Evolutionary conservation across 805 yeast genomes (phyloP).

Genomic region (Candida ovalis): DNA sequence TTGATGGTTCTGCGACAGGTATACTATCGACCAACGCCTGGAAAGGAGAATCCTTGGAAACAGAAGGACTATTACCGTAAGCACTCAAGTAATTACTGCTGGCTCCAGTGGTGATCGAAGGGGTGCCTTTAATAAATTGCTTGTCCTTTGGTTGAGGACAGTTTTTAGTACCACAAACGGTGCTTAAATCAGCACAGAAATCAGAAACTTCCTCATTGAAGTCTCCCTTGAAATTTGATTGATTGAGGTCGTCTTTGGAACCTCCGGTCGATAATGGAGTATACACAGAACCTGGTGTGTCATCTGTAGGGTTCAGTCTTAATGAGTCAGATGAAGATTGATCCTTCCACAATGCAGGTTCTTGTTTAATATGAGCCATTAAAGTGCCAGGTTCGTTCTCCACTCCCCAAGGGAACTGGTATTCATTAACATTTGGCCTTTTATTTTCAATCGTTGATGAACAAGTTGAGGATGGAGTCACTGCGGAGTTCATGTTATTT

Average conservation of each 20-base stretch:
- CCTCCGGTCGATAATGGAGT: conserved; percentile 1
- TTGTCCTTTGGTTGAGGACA: conserved; percentile 56
- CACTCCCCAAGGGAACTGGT: conserved; percentile 1
- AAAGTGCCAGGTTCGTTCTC: neutral
- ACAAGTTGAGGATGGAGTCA: conserved; percentile 20
- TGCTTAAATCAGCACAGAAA: conserved; percentile 71
- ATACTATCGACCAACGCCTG: conserved; percentile 13
- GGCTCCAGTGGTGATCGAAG: conserved; percentile 8
- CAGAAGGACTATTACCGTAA: conserved; percentile 1
- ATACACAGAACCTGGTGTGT: neutral
- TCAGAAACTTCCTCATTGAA: conserved; percentile 69
- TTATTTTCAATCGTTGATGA: conserved; percentile 2
- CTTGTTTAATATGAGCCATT: neutral
- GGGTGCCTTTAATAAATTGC: conserved; percentile 7
- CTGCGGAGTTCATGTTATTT: conserved; percentile 5
- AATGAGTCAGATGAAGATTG: neutral
- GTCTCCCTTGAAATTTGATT: conserved; percentile 27
- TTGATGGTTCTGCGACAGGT: neutral
- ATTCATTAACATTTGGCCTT: neutral
- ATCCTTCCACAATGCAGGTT: neutral
- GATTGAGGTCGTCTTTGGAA: conserved; percentile 16
- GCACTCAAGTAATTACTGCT: conserved; percentile 1
- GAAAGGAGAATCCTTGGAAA: conserved; percentile 19
- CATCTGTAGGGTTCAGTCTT: conserved; percentile 1
- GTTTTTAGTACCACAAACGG: conserved; percentile 78